phyloP scores from a whole-genome alignment of 1,139 yeast genomes.

The Yamadazyma friedrichii region DNA sequence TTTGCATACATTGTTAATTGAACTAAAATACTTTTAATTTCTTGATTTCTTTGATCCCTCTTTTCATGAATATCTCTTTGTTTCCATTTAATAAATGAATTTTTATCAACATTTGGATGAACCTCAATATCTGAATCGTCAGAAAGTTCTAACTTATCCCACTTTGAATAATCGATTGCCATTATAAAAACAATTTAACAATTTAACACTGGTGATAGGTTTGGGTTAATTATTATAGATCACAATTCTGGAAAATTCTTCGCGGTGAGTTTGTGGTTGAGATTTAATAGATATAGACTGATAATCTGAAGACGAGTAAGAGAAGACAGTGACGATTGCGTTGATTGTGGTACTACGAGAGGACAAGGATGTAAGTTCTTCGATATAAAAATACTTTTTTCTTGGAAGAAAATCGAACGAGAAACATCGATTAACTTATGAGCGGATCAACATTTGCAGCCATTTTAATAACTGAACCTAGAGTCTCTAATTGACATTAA shows the following conservation, averaged over 20 bases:
- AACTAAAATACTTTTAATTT: conserved; percentile 70
- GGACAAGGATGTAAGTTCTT: no score
- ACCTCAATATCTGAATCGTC: conserved; percentile 97
- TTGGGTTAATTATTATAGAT: neutral
- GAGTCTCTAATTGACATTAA: no score
- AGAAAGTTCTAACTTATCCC: conserved; percentile 94
- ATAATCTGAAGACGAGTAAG: no score
- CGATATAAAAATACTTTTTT: no score
- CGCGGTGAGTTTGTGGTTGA: neutral
- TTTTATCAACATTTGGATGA: conserved; percentile 96
- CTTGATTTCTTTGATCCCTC: conserved; percentile 73
- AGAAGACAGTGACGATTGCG: no score
- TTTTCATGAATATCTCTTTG: conserved; percentile 97
- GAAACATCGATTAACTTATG: no score
- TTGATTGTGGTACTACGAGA: no score
- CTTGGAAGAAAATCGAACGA: no score
- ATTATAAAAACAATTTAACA: conserved; percentile 26
- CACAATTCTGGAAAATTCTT: conserved; percentile 4
- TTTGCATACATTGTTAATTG: conserved; percentile 76
- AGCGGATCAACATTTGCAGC: no score
- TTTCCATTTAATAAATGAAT: conserved; percentile 91
- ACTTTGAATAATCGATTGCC: conserved; percentile 92
- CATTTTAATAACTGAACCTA: no score
- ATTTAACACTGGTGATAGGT: no score
- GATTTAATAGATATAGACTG: no score